Conservation (phyloP, 208 protist species). For the Acanthamoeba lenticulata region DNA sequence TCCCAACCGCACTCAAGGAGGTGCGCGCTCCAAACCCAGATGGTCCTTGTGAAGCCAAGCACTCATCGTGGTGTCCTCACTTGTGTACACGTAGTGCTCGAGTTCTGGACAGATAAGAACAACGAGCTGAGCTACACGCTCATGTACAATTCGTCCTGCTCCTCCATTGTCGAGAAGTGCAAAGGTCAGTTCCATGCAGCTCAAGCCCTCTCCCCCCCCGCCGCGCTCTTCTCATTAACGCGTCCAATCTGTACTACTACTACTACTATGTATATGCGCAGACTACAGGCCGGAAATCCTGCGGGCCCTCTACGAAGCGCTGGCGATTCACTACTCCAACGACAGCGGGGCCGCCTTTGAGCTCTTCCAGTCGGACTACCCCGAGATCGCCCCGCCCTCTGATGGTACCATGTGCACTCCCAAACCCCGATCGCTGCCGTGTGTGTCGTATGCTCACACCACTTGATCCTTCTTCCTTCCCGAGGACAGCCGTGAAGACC, state of each 20-base stretch:
- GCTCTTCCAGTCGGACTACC: not conserved
- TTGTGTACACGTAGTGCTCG: not conserved
- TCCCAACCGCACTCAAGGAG: conserved; percentile 28
- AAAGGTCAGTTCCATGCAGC: not conserved
- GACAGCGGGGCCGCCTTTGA: not conserved
- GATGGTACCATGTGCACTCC: not conserved
- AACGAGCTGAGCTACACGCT: not conserved
- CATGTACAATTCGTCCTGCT: conserved; percentile 45
- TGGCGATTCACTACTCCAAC: conserved; percentile 8
- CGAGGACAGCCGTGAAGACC: conserved; percentile 27
- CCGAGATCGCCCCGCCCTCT: not conserved
- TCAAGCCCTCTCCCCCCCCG: too few species aligned
- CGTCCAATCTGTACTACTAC: not conserved
- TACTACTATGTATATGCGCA: not conserved
- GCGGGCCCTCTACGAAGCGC: not conserved
- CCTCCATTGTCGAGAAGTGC: conserved; percentile 8
- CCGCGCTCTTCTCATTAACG: not conserved
- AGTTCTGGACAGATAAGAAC: not conserved
- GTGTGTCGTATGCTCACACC: not conserved
- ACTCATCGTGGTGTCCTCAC: not conserved
- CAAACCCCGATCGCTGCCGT: not conserved
- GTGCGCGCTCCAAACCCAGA: not conserved
- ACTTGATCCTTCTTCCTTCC: not conserved
- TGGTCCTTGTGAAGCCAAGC: not conserved
- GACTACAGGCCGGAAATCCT: conserved; percentile 7